These are phyloP conservation scores for Spergularia marina DNA, from an alignment of 148 eudicot genomes.

Conservation along the genomic window DNA sequence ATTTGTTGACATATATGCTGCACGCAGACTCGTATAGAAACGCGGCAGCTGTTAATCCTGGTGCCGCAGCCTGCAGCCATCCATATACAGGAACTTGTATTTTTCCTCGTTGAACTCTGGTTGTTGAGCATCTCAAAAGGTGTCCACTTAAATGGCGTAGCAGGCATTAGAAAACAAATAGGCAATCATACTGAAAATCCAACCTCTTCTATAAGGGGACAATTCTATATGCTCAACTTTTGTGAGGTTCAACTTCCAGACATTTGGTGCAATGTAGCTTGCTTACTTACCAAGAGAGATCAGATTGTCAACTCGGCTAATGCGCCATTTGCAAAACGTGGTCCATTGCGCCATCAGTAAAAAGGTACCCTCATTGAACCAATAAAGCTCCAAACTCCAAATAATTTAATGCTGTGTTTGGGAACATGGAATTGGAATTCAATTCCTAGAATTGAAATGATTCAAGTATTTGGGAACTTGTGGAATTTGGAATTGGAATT, in stretches of 20 bases:
- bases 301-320: background rate
- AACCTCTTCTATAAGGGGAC: background rate
- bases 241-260: background rate
- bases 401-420: too few species aligned
- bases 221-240: background rate
- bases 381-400: background rate
- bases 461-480: too few species aligned
- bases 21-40: background rate
- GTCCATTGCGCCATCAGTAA: background rate
- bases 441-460: too few species aligned
- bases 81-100: constrained; percentile 2
- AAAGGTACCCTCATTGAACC: background rate
- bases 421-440: too few species aligned
- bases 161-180: background rate
- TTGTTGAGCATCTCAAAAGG: background rate
- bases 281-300: background rate
- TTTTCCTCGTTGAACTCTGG: background rate
- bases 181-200: background rate
- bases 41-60: background rate
- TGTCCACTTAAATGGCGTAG: background rate
- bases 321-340: background rate
- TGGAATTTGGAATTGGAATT: too few species aligned
- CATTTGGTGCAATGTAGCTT: background rate
- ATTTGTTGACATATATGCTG: background rate
- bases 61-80: background rate